Base-by-base conservation (phyloP, 768 basidiomycete species). In the Leccinum ochraceum region DNA sequence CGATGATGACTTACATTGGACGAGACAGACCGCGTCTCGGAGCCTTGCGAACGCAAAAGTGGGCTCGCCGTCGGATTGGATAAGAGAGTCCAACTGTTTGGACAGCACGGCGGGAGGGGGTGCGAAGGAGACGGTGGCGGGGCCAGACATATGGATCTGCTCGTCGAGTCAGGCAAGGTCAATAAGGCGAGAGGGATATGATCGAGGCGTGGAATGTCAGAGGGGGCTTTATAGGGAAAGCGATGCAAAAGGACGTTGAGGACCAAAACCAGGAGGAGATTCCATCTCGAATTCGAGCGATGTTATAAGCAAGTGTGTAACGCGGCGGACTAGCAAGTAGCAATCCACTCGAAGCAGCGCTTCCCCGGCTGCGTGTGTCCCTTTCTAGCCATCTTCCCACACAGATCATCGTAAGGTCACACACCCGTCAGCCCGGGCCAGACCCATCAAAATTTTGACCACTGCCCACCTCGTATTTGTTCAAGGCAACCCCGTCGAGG, bases 11-110 rank as follows among this genome's bases (percentile, higher is more conserved):
- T 30, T 50, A 75, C 73, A 52, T 53, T 73, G 71, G 51, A 74
- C 62, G 34, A 74, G 74, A 59, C 69, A 73, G 2, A 74, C 58
- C 26, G 68, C 62, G 22, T 64, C 54, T 32, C 70, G 64, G 1
- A 76, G 37, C 7, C 62, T 66, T 4, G 71, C 75, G 52, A 76
- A 75, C 17, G 74, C 81, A 70, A 80, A 83, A 0, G 67, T 78
- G 59, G 65, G 65, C 6, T 60, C 63, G 14, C 24, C 16, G 24
- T 26, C 63, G 53, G 6, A 37, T 32, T 50, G 22, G 24, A 11
- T 20, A 3, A 46, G 11, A 10, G 56, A 26, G 10, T 66, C 60
- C 46, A 56, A 52, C 2, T 66, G 70, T 24, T 61, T 70, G 3
- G 61, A 62, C 9, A 63, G 54, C 13, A 56, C 32, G 1, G 60